Conservation (phyloP, 257 asterid species). For the Fraxinus anomala region DNA sequence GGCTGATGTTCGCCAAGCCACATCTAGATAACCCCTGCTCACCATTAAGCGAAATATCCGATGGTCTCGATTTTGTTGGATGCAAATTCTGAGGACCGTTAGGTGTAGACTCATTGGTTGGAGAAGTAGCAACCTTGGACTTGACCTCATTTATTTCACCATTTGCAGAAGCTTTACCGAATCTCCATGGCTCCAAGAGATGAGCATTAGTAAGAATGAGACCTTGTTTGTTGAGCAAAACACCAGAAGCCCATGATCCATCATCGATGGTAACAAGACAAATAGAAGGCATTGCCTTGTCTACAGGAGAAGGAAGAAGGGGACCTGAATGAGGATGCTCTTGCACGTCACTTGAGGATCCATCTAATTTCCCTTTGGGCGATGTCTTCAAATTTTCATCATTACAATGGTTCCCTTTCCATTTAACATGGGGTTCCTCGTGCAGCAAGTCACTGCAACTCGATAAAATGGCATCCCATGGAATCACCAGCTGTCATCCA, state of each 20-base stretch:
- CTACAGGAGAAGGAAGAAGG: constrained; percentile 53
- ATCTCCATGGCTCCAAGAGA: constrained; percentile 97
- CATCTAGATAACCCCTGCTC: constrained; percentile 38
- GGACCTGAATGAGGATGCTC: constrained; percentile 41
- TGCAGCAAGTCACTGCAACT: constrained; percentile 64
- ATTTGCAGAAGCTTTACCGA: constrained; percentile 64
- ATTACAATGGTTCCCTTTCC: constrained; percentile 37
- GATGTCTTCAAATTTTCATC: constrained; percentile 41
- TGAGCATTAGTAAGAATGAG: constrained; percentile 90
- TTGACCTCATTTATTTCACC: constrained; percentile 42
- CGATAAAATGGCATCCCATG: constrained; percentile 92
- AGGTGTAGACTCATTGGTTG: constrained; percentile 31
- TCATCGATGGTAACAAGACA: constrained; percentile 84
- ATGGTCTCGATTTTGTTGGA: constrained; percentile 32
- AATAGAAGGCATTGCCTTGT: constrained; percentile 78
- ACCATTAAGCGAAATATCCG: constrained; percentile 32
- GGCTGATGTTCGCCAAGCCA: constrained; percentile 38
- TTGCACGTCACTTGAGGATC: constrained; percentile 32
- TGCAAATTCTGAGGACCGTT: constrained; percentile 30
- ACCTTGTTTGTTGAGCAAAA: constrained; percentile 83
- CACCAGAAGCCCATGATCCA: constrained; percentile 99
- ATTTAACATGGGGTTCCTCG: constrained; percentile 48
- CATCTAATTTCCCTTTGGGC: constrained; percentile 30
- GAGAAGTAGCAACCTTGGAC: constrained; percentile 33
- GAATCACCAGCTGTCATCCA: constrained; percentile 86